These are phyloP conservation scores for Botrytis tulipae DNA, from an alignment of 2,329 filamentous ascomycete species.

Conservation along the genomic window DNA sequence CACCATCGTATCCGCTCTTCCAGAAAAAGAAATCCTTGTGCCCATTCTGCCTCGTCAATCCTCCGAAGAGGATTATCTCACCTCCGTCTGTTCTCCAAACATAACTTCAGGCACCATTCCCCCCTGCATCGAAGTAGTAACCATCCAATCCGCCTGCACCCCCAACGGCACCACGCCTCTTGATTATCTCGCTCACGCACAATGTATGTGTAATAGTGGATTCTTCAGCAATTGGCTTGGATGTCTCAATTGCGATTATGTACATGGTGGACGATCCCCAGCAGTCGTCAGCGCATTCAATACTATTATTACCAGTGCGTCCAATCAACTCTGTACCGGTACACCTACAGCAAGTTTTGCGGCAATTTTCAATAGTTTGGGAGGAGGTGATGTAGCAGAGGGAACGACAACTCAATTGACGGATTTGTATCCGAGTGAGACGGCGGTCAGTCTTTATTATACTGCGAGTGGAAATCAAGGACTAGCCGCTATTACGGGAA, in stretches of 20 bases:
- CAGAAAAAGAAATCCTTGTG: background rate
- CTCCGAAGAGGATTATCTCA: conserved; percentile 22
- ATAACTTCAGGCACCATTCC: conserved; percentile 32
- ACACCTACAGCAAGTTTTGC: conserved; percentile 42
- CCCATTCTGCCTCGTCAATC: conserved; percentile 20
- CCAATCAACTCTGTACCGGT: conserved; percentile 41
- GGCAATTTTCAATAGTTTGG: conserved; percentile 39
- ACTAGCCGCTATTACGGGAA: conserved; percentile 45
- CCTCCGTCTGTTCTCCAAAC: conserved; percentile 27
- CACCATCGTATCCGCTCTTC: background rate
- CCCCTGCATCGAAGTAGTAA: conserved; percentile 40
- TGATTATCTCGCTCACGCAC: conserved; percentile 36
- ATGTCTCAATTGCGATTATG: conserved; percentile 44
- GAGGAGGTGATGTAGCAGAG: conserved; percentile 32
- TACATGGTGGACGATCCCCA: conserved; percentile 44
- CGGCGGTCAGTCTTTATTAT: conserved; percentile 46
- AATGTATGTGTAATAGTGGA: conserved; percentile 46
- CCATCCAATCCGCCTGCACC: conserved; percentile 39
- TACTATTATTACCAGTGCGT: conserved; percentile 40
- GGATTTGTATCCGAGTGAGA: conserved; percentile 41
- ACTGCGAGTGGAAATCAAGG: conserved; percentile 43
- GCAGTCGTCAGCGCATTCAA: conserved; percentile 40
- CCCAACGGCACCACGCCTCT: conserved; percentile 39
- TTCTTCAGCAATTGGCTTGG: conserved; percentile 46
- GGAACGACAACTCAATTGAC: conserved; percentile 38